These are phyloP conservation scores for Boletus sensibilis DNA, from an alignment of 768 basidiomycete genomes.

Conservation along the genomic window DNA sequence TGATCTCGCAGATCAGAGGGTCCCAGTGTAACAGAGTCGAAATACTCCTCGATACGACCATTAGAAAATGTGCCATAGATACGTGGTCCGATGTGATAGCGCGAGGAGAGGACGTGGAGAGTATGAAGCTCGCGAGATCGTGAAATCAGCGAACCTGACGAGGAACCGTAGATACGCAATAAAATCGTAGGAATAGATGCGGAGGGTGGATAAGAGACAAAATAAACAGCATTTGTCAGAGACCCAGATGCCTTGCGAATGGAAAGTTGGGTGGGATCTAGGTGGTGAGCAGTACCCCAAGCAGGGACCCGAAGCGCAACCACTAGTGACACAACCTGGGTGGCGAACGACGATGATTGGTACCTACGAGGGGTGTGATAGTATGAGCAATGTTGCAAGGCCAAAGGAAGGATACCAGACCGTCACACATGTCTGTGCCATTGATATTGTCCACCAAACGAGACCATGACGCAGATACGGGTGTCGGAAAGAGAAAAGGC, in stretches of 20 bases:
- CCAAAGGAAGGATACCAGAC: conserved; percentile 33
- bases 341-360: conserved; percentile 55
- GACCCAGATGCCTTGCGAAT: conserved; percentile 87
- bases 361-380: conserved; percentile 46
- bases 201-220: conserved; percentile 71
- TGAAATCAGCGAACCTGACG: conserved; percentile 83
- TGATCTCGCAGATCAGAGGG: conserved; percentile 77
- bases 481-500: conserved; percentile 33
- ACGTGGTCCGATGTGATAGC: conserved; percentile 84
- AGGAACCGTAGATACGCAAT: conserved; percentile 89
- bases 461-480: conserved; percentile 23
- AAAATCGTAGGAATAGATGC: conserved; percentile 63
- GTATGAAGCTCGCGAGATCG: conserved; percentile 83
- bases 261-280: conserved; percentile 49
- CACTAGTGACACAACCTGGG: conserved; percentile 55
- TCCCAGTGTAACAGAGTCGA: conserved; percentile 80
- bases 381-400: conserved; percentile 18
- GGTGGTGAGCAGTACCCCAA: conserved; percentile 50
- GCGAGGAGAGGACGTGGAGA: conserved; percentile 85
- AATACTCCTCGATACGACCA: conserved; percentile 94
- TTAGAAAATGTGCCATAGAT: conserved; percentile 96
- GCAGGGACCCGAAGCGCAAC: conserved; percentile 53
- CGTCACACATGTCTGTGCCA: conserved; percentile 33
- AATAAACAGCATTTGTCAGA: conserved; percentile 95
- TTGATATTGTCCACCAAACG: conserved; percentile 33